Evolutionary conservation across 441 rosid species (phyloP).

Genomic region (Arabidopsis hybrid): DNA sequence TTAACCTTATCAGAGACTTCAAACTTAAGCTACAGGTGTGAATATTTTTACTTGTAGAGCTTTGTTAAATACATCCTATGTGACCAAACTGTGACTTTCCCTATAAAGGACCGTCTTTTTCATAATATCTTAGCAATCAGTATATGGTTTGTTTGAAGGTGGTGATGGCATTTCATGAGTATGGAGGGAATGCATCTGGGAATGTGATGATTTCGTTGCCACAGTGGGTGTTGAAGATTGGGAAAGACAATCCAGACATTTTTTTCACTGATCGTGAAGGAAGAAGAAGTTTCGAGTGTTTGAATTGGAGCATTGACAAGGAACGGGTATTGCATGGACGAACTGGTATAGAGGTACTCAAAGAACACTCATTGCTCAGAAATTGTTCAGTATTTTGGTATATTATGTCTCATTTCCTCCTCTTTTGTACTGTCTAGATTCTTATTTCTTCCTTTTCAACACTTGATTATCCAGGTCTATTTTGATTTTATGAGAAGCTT

Average conservation of each 20-base stretch:
- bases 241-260: conserved; percentile 73
- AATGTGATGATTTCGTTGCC: conserved; percentile 60
- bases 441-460: conserved; percentile 28
- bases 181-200: conserved; percentile 60
- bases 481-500: conserved; percentile 90
- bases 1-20: conserved; percentile 67
- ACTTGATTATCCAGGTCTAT: conserved; percentile 57
- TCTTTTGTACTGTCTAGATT: not conserved
- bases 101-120: not conserved
- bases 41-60: not conserved
- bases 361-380: not conserved
- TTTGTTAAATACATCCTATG: not conserved
- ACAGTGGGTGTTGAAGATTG: conserved; percentile 76
- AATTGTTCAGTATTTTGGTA: conserved; percentile 8
- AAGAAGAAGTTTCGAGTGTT: conserved; percentile 67
- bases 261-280: conserved; percentile 80
- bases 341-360: conserved; percentile 74
- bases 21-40: conserved; percentile 72
- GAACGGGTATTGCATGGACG: conserved; percentile 76
- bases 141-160: conserved; percentile 59
- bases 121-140: conserved; percentile 23
- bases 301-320: conserved; percentile 78
- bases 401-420: not conserved
- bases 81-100: conserved; percentile 14
- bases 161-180: conserved; percentile 83